These are phyloP conservation scores for Neopestalotiopsis clavispora DNA, from an alignment of 2,329 filamentous ascomycete species.

Conservation along the genomic window DNA sequence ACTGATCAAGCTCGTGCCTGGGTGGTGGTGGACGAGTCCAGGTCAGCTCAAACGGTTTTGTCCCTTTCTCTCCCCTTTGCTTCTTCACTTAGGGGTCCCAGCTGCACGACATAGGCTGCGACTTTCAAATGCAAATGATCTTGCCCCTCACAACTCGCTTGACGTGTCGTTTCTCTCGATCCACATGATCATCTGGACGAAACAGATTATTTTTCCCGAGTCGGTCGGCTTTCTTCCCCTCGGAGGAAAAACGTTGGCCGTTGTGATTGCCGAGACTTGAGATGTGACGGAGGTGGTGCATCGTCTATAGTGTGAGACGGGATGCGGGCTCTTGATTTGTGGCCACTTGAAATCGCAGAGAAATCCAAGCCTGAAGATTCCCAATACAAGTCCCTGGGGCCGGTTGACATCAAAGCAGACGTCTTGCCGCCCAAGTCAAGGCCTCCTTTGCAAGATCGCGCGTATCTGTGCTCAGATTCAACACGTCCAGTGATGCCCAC, in stretches of 20 bases:
- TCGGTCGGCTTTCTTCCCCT: background rate
- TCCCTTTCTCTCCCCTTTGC: too few relatives aligned
- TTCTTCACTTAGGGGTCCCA: too few relatives aligned
- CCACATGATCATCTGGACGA: background rate
- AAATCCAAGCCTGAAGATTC: background rate
- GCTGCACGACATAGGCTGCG: background rate
- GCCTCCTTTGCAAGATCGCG: constrained; percentile 30
- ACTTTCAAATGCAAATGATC: background rate
- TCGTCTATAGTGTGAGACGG: background rate
- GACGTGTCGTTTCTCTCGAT: background rate
- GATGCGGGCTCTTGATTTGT: background rate
- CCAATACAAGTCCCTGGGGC: too few relatives aligned
- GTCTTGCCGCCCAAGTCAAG: constrained; percentile 30
- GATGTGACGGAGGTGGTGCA: background rate
- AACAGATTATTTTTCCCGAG: background rate
- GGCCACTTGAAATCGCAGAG: too few relatives aligned
- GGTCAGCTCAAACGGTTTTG: too few relatives aligned
- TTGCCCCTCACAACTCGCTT: background rate
- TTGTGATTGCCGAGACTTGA: background rate
- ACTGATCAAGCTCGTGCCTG: too few relatives aligned
- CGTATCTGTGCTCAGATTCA: constrained; percentile 25
- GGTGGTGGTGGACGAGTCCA: too few relatives aligned
- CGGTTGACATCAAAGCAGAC: constrained; percentile 12
- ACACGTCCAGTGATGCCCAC: constrained; percentile 24
- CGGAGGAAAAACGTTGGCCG: background rate